Base-by-base conservation (phyloP, 2,329 filamentous ascomycete species). In the Trichoderma sp. region DNA sequence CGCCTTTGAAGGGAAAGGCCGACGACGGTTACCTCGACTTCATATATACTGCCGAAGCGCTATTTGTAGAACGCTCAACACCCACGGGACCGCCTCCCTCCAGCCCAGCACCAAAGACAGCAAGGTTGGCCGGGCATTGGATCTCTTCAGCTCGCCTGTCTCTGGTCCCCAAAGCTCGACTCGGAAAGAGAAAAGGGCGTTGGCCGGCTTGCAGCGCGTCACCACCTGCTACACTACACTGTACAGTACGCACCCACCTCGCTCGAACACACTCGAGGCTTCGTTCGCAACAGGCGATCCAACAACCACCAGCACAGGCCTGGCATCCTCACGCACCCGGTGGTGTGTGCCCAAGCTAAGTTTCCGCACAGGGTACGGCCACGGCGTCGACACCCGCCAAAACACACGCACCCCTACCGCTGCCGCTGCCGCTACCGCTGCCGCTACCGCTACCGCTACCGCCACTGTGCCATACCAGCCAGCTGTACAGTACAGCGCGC, bases 291-390 rank as follows among this genome's bases (percentile, higher is more conserved):
- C 4, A 26, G 24, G 24, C 46, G 52, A 32, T 13, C 61, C 51
- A 51, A 59, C 63, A 66, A 18, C 63, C 63, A 66, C 58, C 63
- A 58, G 26, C 59, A 5, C 37, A 56, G 51, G 16, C 26, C 54
- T 28, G 37, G 46, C n/a, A 28, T 28, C 37, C 21, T 59, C 54
- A 37, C 63, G 63, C 63, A 66, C 63, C 63, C 28, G 63, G 63
- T 66, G 63, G 61, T 66, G 63, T 66, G 54, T 37, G 54, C 34
- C 51, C 63, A 66, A 26, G 54, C 54, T 59, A 39, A 49, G 39
- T 66, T 59, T 66, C 26, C 39, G 39, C 63, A 66, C 63, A 66
- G 63, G 63, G 63, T 66, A 66, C 63, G 63, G 54, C 28, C 58
- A 59, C 63, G 28, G 30, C 28, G n/a, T 26, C 28, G 28, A 49